phyloP scores from a whole-genome alignment of 441 rosid species.

The Geranium incanum region DNA sequence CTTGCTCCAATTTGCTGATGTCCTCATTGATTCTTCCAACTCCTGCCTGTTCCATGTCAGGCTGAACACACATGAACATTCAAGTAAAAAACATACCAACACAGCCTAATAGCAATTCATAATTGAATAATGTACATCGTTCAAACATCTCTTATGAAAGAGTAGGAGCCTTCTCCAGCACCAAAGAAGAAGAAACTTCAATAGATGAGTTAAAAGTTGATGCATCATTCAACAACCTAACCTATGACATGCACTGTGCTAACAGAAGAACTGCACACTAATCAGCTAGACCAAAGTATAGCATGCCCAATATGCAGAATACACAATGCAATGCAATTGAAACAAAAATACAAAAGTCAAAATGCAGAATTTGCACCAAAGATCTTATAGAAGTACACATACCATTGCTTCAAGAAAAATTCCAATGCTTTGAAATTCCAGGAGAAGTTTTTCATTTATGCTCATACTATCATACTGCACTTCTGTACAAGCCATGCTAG shows the following conservation, averaged over 20 bases:
- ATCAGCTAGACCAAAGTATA: neutral
- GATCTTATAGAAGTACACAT: slow-evolving; percentile 20
- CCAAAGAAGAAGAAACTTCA: neutral
- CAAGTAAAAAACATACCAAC: neutral
- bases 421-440: slow-evolving; percentile 83
- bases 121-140: neutral
- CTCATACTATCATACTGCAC: slow-evolving; percentile 51
- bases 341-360: neutral
- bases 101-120: neutral
- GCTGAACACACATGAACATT: slow-evolving; percentile 36
- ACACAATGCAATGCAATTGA: neutral
- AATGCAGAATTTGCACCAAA: neutral
- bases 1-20: slow-evolving; percentile 51
- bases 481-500: slow-evolving; percentile 39
- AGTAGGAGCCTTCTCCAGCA: neutral
- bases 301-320: neutral
- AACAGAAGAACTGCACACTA: slow-evolving; percentile 7
- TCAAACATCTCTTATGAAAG: neutral
- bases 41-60: slow-evolving; percentile 43
- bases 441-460: slow-evolving; percentile 57
- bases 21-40: slow-evolving; percentile 52
- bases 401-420: slow-evolving; percentile 70
- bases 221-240: slow-evolving; percentile 13
- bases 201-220: neutral
- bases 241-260: neutral